Conservation (phyloP, 1,139 yeast species). For the Blastobotrys arbuscula region DNA sequence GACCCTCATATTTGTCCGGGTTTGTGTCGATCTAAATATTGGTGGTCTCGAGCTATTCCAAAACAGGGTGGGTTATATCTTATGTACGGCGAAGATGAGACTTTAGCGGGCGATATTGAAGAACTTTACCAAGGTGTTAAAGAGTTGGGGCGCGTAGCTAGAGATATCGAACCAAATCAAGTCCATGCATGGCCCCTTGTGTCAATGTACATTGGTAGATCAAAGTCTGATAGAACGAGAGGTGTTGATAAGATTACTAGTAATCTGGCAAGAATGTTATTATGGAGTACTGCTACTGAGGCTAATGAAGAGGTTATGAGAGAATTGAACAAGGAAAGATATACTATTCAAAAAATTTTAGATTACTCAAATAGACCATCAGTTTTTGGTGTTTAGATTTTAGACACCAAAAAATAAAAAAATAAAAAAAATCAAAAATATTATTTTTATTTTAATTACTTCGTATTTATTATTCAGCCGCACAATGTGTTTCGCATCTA, state of each 20-base stretch:
- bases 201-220: constrained; percentile 26
- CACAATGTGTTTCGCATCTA: neutral
- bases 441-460: neutral
- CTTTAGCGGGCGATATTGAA: constrained; percentile 35
- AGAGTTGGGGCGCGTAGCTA: constrained; percentile 13
- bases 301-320: constrained; percentile 10
- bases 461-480: neutral
- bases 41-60: constrained; percentile 42
- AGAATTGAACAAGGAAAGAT: constrained; percentile 7
- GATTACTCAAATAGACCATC: neutral
- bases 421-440: neutral
- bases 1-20: constrained; percentile 37
- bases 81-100: constrained; percentile 40
- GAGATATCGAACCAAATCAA: constrained; percentile 24
- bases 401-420: neutral
- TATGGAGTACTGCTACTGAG: constrained; percentile 25
- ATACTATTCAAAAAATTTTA: constrained; percentile 5
- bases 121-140: constrained; percentile 25
- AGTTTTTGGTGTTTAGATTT: neutral
- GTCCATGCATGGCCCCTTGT: constrained; percentile 35
- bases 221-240: constrained; percentile 24
- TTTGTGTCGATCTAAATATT: constrained; percentile 30
- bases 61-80: constrained; percentile 29
- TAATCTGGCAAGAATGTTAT: constrained; percentile 29
- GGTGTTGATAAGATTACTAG: constrained; percentile 28